Evolutionary conservation across 1,284 basidiomycete genomes (phyloP).

Genomic region (Phellinidium pouzarii): DNA sequence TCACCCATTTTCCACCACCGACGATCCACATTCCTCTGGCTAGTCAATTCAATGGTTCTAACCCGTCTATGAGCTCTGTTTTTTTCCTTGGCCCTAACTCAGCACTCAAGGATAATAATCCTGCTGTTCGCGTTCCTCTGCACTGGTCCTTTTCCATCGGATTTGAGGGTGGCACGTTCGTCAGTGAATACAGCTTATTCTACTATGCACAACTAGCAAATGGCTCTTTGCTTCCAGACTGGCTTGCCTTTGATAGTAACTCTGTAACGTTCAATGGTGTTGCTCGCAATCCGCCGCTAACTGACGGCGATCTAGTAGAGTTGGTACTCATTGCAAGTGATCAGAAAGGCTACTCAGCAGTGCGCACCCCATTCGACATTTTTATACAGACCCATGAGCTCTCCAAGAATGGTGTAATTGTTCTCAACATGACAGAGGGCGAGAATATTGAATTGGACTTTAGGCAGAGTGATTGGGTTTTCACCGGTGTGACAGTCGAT

Average conservation of each 20-base stretch:
- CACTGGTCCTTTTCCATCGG: constrained; percentile 91
- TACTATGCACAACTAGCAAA: constrained; percentile 64
- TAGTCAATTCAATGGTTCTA: constrained; percentile 52
- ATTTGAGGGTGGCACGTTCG: constrained; percentile 65
- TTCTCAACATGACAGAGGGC: constrained; percentile 52
- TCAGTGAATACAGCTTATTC: constrained; percentile 37
- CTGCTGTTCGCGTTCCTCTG: constrained; percentile 70
- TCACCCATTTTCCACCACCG: constrained; percentile 53
- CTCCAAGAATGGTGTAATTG: constrained; percentile 26
- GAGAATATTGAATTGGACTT: constrained; percentile 28
- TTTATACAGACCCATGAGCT: constrained; percentile 61
- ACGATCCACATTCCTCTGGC: constrained; percentile 48
- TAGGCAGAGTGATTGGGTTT: constrained; percentile 20
- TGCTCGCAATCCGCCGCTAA: constrained; percentile 36
- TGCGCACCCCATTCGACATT: constrained; percentile 46
- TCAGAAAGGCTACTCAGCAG: constrained; percentile 54
- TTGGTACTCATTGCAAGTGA: constrained; percentile 62
- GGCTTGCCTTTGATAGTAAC: constrained; percentile 66
- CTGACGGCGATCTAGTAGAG: constrained; percentile 28
- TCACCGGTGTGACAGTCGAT: constrained; percentile 51
- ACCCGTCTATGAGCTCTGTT: constrained; percentile 62
- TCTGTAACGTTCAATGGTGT: constrained; percentile 77
- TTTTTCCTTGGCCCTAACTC: constrained; percentile 52
- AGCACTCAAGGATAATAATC: constrained; percentile 41
- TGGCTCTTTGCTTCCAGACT: constrained; percentile 65